Conservation (phyloP, 352 stramenopile species). For the Phytophthora cryptogea region DNA sequence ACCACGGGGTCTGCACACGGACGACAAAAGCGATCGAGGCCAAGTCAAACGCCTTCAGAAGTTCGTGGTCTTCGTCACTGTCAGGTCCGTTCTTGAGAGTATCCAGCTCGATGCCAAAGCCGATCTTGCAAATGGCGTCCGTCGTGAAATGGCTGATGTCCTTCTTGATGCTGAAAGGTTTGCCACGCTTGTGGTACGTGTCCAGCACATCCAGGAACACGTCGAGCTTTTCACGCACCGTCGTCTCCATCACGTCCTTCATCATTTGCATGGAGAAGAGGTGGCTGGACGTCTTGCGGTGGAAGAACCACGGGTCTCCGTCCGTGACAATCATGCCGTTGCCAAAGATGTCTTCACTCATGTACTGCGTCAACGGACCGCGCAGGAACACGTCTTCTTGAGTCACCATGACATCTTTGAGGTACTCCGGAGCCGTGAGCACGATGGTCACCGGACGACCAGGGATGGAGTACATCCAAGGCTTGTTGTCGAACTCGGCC, state of each 20-base stretch:
- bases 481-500: conserved; percentile 35
- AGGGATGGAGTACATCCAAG: conserved; percentile 45
- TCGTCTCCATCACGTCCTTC: conserved; percentile 43
- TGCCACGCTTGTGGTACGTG: conserved; percentile 16
- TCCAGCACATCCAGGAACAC: conserved; percentile 33
- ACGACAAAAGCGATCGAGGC: conserved; percentile 28
- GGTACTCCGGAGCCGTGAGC: conserved; percentile 31
- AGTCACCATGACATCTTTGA: conserved; percentile 54
- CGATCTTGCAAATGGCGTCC: conserved; percentile 64
- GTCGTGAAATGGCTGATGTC: conserved; percentile 55
- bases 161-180: conserved; percentile 43
- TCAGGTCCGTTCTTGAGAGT: conserved; percentile 33
- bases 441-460: conserved; percentile 41
- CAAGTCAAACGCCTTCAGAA: conserved; percentile 49
- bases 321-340: conserved; percentile 44
- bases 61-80: conserved; percentile 40
- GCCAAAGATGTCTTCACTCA: conserved; percentile 58
- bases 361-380: conserved; percentile 35
- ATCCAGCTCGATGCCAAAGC: conserved; percentile 52
- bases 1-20: conserved; percentile 35
- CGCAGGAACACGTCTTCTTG: conserved; percentile 73
- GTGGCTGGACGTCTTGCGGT: conserved; percentile 82
- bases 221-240: conserved; percentile 34
- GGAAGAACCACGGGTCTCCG: conserved; percentile 48
- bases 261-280: conserved; percentile 73